A percentile compares a stretch with the other conserved stretches of the same genome.
These are phyloP conservation scores for Glomus cerebriforme DNA, from an alignment of 192 early-diverging fungal genomes.

Conservation along the genomic window DNA sequence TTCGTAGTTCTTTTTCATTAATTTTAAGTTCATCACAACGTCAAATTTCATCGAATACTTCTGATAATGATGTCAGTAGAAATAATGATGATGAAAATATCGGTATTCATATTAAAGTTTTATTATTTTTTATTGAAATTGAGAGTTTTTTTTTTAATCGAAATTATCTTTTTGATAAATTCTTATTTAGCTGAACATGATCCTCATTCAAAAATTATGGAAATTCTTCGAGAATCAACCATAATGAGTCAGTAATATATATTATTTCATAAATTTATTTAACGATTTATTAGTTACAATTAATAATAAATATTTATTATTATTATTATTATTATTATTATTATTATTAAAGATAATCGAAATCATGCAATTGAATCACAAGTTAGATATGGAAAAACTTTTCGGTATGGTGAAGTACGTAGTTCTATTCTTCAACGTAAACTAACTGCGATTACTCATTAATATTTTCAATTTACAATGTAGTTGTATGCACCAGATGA, in stretches of 20 bases:
- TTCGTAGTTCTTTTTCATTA: neutral
- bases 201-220: slow-evolving; percentile 18
- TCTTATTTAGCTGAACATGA: neutral
- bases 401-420: slow-evolving; percentile 1
- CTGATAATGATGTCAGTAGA: neutral
- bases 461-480: neutral
- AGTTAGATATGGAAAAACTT: slow-evolving; percentile 2
- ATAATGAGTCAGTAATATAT: neutral
- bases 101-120: neutral
- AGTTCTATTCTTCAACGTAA: neutral
- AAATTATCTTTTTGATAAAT: neutral
- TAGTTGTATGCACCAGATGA: slow-evolving; percentile 11
- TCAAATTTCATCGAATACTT: neutral
- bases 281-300: too few relatives aligned
- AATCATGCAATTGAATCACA: neutral
- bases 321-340: neutral
- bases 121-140: neutral
- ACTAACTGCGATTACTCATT: neutral
- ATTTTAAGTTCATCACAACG: neutral
- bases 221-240: slow-evolving; percentile 22
- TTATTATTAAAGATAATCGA: slow-evolving; percentile 1
- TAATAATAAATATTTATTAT: too few relatives aligned
- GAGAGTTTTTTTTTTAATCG: neutral
- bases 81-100: neutral
- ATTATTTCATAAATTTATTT: too few relatives aligned